phyloP scores from a whole-genome alignment of 441 rosid species.

The Eruca vesicaria region DNA sequence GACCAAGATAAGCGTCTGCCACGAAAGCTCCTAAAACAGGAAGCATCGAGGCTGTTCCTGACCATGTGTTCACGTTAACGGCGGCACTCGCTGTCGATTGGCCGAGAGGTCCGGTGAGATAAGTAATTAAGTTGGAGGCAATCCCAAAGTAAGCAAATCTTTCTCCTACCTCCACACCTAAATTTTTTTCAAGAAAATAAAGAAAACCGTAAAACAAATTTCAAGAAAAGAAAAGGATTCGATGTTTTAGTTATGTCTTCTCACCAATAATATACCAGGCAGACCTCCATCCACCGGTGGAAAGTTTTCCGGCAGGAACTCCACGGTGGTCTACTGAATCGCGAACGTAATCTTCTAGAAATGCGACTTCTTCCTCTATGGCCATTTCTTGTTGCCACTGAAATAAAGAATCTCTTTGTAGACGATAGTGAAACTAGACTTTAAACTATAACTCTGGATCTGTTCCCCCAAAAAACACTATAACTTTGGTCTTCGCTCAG shows the following conservation, averaged over 20 bases:
- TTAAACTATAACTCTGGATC: not conserved
- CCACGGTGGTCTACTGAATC: slow-evolving; percentile 55
- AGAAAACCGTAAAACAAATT: not conserved
- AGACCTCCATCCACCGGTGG: slow-evolving; percentile 71
- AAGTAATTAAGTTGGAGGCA: slow-evolving; percentile 50
- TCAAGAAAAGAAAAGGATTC: not conserved
- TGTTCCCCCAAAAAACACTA: no score
- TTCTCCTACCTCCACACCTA: slow-evolving; percentile 71
- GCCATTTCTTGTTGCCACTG: not conserved
- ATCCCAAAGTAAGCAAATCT: slow-evolving; percentile 67
- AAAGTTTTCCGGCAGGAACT: slow-evolving; percentile 40
- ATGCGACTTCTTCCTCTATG: slow-evolving; percentile 20
- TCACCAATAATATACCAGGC: slow-evolving; percentile 59
- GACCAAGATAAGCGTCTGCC: slow-evolving; percentile 66
- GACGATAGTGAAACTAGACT: not conserved
- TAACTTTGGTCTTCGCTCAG: no score
- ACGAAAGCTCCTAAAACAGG: slow-evolving; percentile 56
- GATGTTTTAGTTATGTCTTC: not conserved
- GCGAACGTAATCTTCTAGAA: slow-evolving; percentile 28
- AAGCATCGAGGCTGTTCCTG: slow-evolving; percentile 47
- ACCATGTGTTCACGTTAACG: slow-evolving; percentile 62
- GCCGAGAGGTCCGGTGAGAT: slow-evolving; percentile 59
- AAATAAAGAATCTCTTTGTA: not conserved
- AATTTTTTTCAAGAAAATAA: no score
- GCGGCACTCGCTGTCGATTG: slow-evolving; percentile 60